Conservation (phyloP, 2,329 filamentous ascomycete genomes). For the Decorospora gaudefroyi region DNA sequence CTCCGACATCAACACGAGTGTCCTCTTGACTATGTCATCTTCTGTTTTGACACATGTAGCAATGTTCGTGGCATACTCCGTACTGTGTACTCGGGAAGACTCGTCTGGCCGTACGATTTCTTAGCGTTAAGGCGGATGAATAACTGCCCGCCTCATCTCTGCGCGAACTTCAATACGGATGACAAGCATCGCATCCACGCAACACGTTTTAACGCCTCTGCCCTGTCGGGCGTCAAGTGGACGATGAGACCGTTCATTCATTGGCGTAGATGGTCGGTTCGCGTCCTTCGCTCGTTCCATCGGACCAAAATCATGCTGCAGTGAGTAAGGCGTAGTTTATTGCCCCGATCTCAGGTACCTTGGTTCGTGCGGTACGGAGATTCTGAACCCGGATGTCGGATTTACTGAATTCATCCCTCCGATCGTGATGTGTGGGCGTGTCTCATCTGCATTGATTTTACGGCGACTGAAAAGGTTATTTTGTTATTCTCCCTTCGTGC, state of each 20-base stretch:
- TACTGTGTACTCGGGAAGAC: slow-evolving; percentile 8
- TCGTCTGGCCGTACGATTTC: not conserved
- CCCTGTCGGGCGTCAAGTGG: not conserved
- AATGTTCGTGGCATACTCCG: no score
- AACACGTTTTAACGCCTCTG: not conserved
- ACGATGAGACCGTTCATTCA: not conserved
- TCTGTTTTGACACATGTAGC: no score
- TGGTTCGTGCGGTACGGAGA: not conserved
- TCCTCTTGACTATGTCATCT: no score
- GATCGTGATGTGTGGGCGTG: not conserved
- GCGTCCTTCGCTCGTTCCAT: not conserved
- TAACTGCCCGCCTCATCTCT: slow-evolving; percentile 4
- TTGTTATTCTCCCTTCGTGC: no score
- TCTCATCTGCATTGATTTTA: not conserved
- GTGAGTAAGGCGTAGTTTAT: not conserved
- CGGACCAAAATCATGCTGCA: not conserved
- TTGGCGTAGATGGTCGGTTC: not conserved
- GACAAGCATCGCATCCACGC: not conserved
- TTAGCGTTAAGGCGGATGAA: slow-evolving; percentile 5
- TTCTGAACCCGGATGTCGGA: not conserved
- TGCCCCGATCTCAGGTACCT: not conserved
- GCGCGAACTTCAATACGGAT: not conserved
- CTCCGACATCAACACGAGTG: no score
- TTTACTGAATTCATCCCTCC: not conserved
- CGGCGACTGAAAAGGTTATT: not conserved